Evolutionary conservation across 176 grass and related monocot species (phyloP), one percentile per base, ranked within the genome.

Genomic region (Aegilops umbellulata): DNA sequence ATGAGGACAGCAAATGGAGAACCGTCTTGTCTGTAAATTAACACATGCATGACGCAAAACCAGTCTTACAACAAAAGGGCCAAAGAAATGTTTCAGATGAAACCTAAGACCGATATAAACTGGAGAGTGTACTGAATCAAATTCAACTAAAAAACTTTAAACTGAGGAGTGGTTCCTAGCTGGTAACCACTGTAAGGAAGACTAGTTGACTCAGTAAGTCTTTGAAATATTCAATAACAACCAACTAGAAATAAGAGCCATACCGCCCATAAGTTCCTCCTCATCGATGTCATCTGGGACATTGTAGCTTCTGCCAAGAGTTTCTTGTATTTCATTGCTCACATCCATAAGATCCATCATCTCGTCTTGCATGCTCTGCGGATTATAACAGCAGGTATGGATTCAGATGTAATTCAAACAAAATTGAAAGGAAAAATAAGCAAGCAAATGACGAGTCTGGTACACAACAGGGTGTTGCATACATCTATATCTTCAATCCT

Each of bases 301-400:
- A 29, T 94, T 99, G 90, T 96, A 99, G 82, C 90, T 91, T 87
- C 97, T 93, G 32, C 97, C 97, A 46, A 99, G 94, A 70, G 97
- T 90, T 81, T 99, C 97, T 94, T 99, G 94, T 76, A 99, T 99
- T 82, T 99, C 97, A 66, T 71, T 92, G 84, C 97, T 96, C 69
- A 92, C 86, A 25, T 98, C 96, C 93, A 98, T 41, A 41, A 41
- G 39, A 41, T 41, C 9, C 39, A 41, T 11, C 39, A 41, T 41
- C 86, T 98, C 88, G 9, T 98, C 96, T 95, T 98, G 96, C 96
- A 98, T 95, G 84, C 92, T 98, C 93, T 95, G 8, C 44, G 74
- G 34, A 79, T 73, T 72, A 16, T 65, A 17, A 64, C 83, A 16
- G 0, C 2, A 20, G 11, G 16, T 11, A 55, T 0, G 20, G 11